Conservation (phyloP, 768 basidiomycete species). For the Podaxis sp. region DNA sequence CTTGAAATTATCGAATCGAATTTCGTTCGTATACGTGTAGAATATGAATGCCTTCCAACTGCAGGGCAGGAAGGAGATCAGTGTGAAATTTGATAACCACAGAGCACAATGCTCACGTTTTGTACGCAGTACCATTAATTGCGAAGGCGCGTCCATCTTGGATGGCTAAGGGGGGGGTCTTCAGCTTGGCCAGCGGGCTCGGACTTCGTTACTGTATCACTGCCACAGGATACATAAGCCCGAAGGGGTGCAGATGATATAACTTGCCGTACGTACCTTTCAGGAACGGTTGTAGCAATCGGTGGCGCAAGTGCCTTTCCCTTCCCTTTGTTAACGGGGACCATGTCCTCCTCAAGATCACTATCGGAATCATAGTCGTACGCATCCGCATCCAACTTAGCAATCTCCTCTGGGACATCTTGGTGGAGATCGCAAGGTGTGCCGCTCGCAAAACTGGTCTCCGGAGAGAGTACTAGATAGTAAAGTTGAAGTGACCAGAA, state of each 20-base stretch:
- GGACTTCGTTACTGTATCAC: not conserved
- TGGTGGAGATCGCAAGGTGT: not conserved
- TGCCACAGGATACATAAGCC: not conserved
- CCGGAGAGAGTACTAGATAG: conserved; percentile 8
- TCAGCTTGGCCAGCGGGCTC: not conserved
- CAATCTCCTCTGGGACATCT: not conserved
- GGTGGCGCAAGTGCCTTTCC: not conserved
- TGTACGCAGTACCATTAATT: conserved; percentile 6
- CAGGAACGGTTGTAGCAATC: not conserved
- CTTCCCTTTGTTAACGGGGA: not conserved
- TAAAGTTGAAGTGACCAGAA: too few relatives aligned
- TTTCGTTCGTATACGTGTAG: conserved; percentile 11
- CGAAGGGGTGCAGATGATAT: too few relatives aligned
- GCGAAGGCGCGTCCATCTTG: conserved; percentile 1
- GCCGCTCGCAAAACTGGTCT: not conserved
- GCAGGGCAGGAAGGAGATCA: not conserved
- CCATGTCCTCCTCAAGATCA: conserved; percentile 7
- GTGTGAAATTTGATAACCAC: not conserved
- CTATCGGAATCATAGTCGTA: conserved; percentile 16
- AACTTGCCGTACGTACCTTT: not conserved
- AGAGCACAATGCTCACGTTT: not conserved
- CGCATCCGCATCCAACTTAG: conserved; percentile 2
- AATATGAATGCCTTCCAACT: conserved; percentile 15
- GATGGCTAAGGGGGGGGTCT: too few relatives aligned
- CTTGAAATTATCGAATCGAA: conserved; percentile 8